phyloP scores from a whole-genome alignment of 768 basidiomycete genomes.

The Macrocybe gigantea region DNA sequence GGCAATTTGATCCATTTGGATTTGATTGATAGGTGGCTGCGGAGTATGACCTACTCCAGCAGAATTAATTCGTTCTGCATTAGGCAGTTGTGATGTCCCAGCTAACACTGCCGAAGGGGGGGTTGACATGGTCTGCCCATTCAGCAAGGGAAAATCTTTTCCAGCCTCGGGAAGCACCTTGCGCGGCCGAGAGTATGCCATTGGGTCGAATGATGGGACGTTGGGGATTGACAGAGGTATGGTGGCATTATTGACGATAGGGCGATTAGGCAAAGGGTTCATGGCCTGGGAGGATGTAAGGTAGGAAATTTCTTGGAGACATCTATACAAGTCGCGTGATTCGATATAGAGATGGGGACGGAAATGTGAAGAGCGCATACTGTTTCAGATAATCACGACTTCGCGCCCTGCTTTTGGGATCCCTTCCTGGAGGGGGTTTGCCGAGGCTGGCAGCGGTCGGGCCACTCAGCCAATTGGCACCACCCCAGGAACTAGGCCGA shows the following conservation, averaged over 20 bases:
- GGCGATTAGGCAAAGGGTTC: slow-evolving; percentile 91
- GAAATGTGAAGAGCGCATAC: slow-evolving; percentile 36
- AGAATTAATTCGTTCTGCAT: slow-evolving; percentile 48
- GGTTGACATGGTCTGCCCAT: slow-evolving; percentile 47
- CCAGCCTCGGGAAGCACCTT: slow-evolving; percentile 73
- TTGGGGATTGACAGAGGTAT: slow-evolving; percentile 65
- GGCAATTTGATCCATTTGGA: slow-evolving; percentile 21
- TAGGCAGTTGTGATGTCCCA: slow-evolving; percentile 21
- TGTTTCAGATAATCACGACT: slow-evolving; percentile 98
- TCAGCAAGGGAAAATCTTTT: slow-evolving; percentile 65
- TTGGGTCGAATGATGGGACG: slow-evolving; percentile 67
- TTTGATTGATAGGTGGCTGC: slow-evolving; percentile 16
- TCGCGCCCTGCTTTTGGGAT: slow-evolving; percentile 92
- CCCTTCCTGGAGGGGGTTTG: slow-evolving; percentile 75
- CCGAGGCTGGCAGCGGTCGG: slow-evolving; percentile 45
- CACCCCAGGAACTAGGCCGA: slow-evolving; percentile 54
- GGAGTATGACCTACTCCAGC: slow-evolving; percentile 36
- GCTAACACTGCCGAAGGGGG: slow-evolving; percentile 3
- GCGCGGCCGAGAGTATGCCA: slow-evolving; percentile 72
- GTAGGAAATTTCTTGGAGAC: slow-evolving; percentile 97
- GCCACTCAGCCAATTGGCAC: slow-evolving; percentile 37
- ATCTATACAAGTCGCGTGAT: slow-evolving; percentile 40
- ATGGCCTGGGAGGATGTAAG: slow-evolving; percentile 95
- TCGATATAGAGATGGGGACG: slow-evolving; percentile 2
- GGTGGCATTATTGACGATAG: slow-evolving; percentile 61